Base-by-base conservation (phyloP, 768 basidiomycete genomes). In the Lentinula aciculospora region DNA sequence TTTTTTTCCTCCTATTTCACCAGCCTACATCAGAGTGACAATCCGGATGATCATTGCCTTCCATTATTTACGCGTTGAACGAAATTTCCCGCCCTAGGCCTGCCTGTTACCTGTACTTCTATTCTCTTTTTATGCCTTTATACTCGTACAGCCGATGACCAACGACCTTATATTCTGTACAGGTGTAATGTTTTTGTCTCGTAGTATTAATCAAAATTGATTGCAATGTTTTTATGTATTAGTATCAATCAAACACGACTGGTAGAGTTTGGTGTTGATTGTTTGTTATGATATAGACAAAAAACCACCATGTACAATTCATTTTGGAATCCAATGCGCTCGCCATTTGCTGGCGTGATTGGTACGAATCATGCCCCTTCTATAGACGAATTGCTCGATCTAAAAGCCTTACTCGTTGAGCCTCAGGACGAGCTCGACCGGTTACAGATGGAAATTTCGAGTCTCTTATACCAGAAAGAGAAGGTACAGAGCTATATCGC, bases 401-500 rank as follows among this genome's bases (percentile, higher is more conserved):
- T 29, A 36, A 47, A 23, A 27, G 17, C 44, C 3, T 28, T 57
- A 19, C 44, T 57, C 44, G 21, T 10, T 28, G 46, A 48, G 21
- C 34, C 42, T 4, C 12, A 34, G 3, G 5, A 12, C 3, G 44
- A 47, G 17, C 42, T 45, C 17, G 7, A 28, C 12, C 34, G 34
- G 27, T 10, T 57, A 15, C 34, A 47, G 12, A 32, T 19, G 15
- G 46, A 57, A n/a, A 45, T 47, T 8, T 10, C 46, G 3, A 21
- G 17, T 6, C 15, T 17, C 17, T 23, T 42, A 6, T 21, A 19
- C 40, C 19, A 42, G 19, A 42, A 42, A 5, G 40, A 42, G 40
- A 23, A 40, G 19, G 17, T 45, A 28, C 25, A 27, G 2, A 28
- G 3, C 21, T 47, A 19, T 21, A 44, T 72, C 9, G 44, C 61